These are phyloP conservation scores for Penicillium fuscoglaucum DNA, from an alignment of 2,329 filamentous ascomycete species.

Conservation along the genomic window DNA sequence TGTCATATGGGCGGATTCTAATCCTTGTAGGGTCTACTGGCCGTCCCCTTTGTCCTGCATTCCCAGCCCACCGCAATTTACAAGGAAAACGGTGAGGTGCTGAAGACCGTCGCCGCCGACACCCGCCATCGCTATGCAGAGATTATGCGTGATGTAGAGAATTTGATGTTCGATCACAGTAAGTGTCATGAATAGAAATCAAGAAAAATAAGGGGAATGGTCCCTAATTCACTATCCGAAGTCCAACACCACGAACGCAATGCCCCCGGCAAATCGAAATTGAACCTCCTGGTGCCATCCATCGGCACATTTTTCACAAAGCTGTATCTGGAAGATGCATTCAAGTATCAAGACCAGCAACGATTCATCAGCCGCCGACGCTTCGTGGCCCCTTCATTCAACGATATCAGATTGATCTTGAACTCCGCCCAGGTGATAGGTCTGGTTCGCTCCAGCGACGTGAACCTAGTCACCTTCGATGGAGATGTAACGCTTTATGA, in stretches of 20 bases:
- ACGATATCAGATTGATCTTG: constrained; percentile 87
- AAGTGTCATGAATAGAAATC: constrained; percentile 15
- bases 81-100: constrained; percentile 62
- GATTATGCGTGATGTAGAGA: constrained; percentile 91
- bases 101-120: constrained; percentile 72
- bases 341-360: constrained; percentile 82
- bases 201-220: neutral
- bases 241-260: constrained; percentile 72
- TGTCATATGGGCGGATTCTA: constrained; percentile 14
- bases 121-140: constrained; percentile 89
- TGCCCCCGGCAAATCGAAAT: constrained; percentile 74
- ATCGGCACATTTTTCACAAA: constrained; percentile 94
- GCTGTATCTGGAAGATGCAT: constrained; percentile 82
- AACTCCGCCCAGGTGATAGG: constrained; percentile 96
- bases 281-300: constrained; percentile 86
- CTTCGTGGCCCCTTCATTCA: constrained; percentile 95
- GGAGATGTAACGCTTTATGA: constrained; percentile 96
- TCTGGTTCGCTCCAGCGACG: constrained; percentile 68
- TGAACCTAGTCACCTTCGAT: constrained; percentile 92
- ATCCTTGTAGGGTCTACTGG: constrained; percentile 64
- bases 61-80: constrained; percentile 90
- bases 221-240: constrained; percentile 35
- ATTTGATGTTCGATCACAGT: constrained; percentile 91
- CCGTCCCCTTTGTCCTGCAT: constrained; percentile 93
- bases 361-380: constrained; percentile 86